Evolutionary conservation across 352 stramenopile genomes (phyloP).

Genomic region (Globisporangium camurandrum): DNA sequence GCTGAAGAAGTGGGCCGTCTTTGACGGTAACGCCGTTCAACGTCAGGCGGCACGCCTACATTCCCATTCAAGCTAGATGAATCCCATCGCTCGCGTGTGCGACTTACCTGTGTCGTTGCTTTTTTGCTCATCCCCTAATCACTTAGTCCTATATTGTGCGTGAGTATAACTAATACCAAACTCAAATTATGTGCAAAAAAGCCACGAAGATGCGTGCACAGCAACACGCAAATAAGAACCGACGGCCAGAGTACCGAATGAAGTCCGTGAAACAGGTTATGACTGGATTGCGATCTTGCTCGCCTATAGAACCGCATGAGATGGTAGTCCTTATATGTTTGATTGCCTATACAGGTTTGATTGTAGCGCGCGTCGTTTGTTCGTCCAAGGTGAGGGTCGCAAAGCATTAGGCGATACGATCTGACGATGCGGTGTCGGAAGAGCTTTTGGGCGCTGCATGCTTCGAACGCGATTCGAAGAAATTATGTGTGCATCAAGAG

Average conservation of each 20-base stretch:
- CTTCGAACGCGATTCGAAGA: background rate
- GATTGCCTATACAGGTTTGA: too few species aligned
- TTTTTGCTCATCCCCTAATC: background rate
- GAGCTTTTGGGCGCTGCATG: background rate
- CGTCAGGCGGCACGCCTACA: background rate
- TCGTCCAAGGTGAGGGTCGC: background rate
- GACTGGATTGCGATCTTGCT: background rate
- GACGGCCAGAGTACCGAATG: background rate
- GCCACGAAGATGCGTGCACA: background rate
- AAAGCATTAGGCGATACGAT: background rate
- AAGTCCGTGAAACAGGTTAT: background rate
- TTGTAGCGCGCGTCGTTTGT: background rate
- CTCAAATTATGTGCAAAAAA: background rate
- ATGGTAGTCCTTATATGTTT: background rate
- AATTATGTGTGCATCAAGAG: background rate
- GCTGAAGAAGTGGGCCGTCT: background rate
- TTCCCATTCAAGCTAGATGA: background rate
- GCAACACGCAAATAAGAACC: background rate
- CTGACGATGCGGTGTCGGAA: background rate
- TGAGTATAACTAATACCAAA: background rate
- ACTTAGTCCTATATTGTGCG: background rate
- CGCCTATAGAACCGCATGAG: background rate
- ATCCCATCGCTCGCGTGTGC: background rate
- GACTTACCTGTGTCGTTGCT: background rate
- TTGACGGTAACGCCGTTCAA: background rate